phyloP scores from a whole-genome alignment of 2,329 filamentous ascomycete species.

The Karstenula rhodostoma region DNA sequence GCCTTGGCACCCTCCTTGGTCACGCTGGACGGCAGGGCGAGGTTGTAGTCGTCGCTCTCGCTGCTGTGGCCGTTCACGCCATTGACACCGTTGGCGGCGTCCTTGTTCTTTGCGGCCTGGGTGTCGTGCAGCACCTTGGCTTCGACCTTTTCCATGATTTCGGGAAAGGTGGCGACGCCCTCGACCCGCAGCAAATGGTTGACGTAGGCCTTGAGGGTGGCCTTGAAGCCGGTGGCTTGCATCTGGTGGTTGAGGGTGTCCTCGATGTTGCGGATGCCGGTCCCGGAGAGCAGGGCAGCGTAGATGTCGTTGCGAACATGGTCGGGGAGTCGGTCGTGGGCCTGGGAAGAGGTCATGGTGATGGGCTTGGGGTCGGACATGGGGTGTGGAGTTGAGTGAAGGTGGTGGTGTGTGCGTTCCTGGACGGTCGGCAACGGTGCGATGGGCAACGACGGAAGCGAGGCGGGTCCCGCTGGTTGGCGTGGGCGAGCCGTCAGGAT shows the following conservation, averaged over 20 bases:
- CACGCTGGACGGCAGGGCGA: constrained; percentile 59
- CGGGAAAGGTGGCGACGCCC: constrained; percentile 64
- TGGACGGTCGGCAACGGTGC: constrained; percentile 5
- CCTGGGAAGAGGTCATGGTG: constrained; percentile 43
- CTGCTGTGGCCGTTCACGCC: constrained; percentile 40
- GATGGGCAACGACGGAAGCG: constrained; percentile 4
- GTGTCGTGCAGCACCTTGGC: constrained; percentile 42
- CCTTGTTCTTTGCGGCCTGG: constrained; percentile 25
- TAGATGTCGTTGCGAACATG: constrained; percentile 54
- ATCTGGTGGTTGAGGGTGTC: constrained; percentile 62
- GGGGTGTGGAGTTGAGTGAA: constrained; percentile 14
- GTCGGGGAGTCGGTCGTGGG: constrained; percentile 53
- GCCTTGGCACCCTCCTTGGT: constrained; percentile 61
- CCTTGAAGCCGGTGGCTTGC: constrained; percentile 66
- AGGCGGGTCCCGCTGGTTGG: constrained; percentile 15
- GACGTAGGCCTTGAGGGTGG: constrained; percentile 62
- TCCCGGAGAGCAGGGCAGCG: constrained; percentile 56
- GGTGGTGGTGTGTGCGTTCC: constrained; percentile 12
- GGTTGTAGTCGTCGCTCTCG: constrained; percentile 48
- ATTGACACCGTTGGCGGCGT: constrained; percentile 33
- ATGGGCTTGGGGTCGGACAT: constrained; percentile 30
- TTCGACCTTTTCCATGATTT: constrained; percentile 63
- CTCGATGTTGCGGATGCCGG: constrained; percentile 65
- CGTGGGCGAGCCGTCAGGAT: constrained; percentile 10
- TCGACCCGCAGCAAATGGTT: constrained; percentile 65